These are phyloP conservation scores for Phytophthora quininea DNA, from an alignment of 352 stramenopile species.

Conservation along the genomic window DNA sequence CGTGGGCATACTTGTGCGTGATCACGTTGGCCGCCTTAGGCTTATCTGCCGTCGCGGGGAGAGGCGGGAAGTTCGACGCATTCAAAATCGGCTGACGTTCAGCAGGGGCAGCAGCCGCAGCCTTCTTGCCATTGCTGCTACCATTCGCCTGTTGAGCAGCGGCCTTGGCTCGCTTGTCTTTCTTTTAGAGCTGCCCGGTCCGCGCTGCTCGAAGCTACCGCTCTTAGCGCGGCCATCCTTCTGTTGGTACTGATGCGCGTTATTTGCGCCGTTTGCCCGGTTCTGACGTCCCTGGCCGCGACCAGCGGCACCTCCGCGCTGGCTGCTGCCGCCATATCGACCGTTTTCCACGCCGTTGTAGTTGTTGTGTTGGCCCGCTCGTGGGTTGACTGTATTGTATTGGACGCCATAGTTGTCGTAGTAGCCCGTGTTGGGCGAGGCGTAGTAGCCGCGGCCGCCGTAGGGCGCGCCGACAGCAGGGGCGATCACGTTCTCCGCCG, in stretches of 20 bases:
- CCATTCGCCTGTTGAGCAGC: slow-evolving; percentile 35
- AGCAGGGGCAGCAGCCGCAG: slow-evolving; percentile 17
- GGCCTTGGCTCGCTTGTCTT: slow-evolving; percentile 66
- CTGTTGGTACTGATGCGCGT: slow-evolving; percentile 35
- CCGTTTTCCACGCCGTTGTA: slow-evolving; percentile 44
- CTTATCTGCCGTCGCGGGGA: slow-evolving; percentile 54
- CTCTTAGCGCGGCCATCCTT: slow-evolving; percentile 60
- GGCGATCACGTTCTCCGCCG: slow-evolving; percentile 53
- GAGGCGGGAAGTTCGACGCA: slow-evolving; percentile 82
- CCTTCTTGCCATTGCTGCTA: slow-evolving; percentile 48
- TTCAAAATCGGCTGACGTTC: slow-evolving; percentile 84
- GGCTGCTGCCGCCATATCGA: slow-evolving; percentile 45
- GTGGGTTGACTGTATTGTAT: slow-evolving; percentile 57
- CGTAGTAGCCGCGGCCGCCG: slow-evolving; percentile 75
- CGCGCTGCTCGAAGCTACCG: slow-evolving; percentile 62
- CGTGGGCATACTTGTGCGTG: slow-evolving; percentile 80
- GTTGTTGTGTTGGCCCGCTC: slow-evolving; percentile 41
- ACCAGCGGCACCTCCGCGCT: slow-evolving; percentile 30
- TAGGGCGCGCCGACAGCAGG: slow-evolving; percentile 46
- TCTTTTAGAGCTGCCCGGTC: slow-evolving; percentile 53
- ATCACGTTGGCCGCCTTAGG: slow-evolving; percentile 51
- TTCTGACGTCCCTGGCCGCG: slow-evolving; percentile 45
- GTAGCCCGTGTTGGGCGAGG: slow-evolving; percentile 51
- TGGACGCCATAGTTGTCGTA: slow-evolving; percentile 86
- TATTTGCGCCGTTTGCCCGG: slow-evolving; percentile 36